Evolutionary conservation across 805 yeast genomes (phyloP).

Genomic region (Zygotorulaspora sp.): DNA sequence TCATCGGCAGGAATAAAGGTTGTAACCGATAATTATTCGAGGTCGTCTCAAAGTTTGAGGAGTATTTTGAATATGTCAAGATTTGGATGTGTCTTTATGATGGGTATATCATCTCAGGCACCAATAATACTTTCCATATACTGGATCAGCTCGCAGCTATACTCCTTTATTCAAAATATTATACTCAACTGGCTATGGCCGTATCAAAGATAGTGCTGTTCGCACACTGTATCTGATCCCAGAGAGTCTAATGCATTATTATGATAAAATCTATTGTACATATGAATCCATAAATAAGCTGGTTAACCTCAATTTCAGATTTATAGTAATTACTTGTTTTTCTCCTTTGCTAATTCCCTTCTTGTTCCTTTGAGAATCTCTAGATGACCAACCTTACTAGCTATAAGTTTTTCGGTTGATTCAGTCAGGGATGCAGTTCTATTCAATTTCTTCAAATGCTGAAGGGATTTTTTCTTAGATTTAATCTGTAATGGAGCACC

Average conservation of each 20-base stretch:
- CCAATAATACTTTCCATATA: conserved; percentile 79
- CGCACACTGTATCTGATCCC: neutral
- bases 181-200: conserved; percentile 65
- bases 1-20: conserved; percentile 23
- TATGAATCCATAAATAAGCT: conserved; percentile 2
- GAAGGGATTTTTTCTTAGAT: conserved; percentile 55
- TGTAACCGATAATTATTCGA: conserved; percentile 21
- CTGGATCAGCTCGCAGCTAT: conserved; percentile 84
- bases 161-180: conserved; percentile 71
- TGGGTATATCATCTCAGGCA: conserved; percentile 81
- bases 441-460: conserved; percentile 50
- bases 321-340: conserved; percentile 17
- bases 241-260: conserved; percentile 1
- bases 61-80: conserved; percentile 68
- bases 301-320: neutral
- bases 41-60: conserved; percentile 26
- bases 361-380: conserved; percentile 89
- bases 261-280: conserved; percentile 6
- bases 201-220: conserved; percentile 17
- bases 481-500: conserved; percentile 73
- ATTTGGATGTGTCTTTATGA: conserved; percentile 69
- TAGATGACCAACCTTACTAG: conserved; percentile 89
- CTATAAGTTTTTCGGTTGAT: conserved; percentile 78
- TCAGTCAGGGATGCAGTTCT: conserved; percentile 48
- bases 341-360: conserved; percentile 66